Base-by-base conservation (phyloP, 192 early-diverging fungal genomes). In the Coemansia sp. region DNA sequence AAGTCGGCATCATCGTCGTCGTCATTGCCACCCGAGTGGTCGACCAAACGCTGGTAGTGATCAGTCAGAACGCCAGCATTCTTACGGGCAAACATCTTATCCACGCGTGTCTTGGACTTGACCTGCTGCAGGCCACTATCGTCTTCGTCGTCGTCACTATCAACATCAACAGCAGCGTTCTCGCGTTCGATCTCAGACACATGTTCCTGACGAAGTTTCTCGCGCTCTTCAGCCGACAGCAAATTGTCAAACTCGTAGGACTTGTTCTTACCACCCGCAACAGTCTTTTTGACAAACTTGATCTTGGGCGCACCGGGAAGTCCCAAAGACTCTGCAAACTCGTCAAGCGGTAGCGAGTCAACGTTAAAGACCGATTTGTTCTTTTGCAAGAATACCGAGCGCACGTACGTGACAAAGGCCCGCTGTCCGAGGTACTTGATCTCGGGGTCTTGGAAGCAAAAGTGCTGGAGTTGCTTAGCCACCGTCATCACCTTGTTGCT, bases 391-490 rank as follows among this genome's bases (percentile, higher is more conserved):
- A 94, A 92, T 27, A 98, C 87, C 9, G 95, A 97, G 7, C 95
- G 87, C 86, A 99, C 88, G 75, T 99, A 99, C 3, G 94, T 93
- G 57, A 97, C 92, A 82, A 99, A 98, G 5, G 95, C 91, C 80
- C 97, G 96, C 83, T 99, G 97, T 29, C 90, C 96, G 29, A 99
- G 86, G 76, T 99, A 97, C 85, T 98, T 98, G 67, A 97, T 92
- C 73, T 98, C 96, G 2, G 97, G 90, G 70, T 93, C 89, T 84
- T 97, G 89, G 73, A 96, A 96, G 83, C 96, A 98, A 55, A 95
- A 89, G 65, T 90, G 88, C 76, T 96, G 94, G 65, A 99, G 82
- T 76, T 97, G 92, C 68, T 92, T 90, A 61, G 88, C 77, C 3
- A 97, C 90, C 11, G 88, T 88, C 71, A 91, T 86, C 65, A 91